These are phyloP conservation scores for Puccinia polysora DNA, from an alignment of 1,284 basidiomycete genomes.

Conservation along the genomic window DNA sequence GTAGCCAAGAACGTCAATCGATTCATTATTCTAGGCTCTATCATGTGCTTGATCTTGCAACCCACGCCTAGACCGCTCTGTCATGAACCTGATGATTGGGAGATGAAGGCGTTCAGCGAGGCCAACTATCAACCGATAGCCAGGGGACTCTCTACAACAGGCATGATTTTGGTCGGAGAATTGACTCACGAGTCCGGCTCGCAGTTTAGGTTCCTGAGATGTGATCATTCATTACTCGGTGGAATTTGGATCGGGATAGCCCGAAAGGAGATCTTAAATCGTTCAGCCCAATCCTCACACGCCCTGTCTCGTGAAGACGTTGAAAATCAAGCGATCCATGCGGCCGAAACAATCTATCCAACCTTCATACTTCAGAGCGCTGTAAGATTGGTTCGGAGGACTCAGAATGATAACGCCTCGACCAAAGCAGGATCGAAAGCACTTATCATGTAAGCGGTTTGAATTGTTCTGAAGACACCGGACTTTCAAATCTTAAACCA, in stretches of 20 bases:
- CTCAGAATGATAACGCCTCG: constrained; percentile 50
- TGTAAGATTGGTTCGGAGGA: constrained; percentile 62
- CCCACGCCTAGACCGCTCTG: constrained; percentile 29
- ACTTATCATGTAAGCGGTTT: constrained; percentile 64
- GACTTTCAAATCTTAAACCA: neutral
- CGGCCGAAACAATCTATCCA: constrained; percentile 64
- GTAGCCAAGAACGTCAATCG: neutral
- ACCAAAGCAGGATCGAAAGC: constrained; percentile 58
- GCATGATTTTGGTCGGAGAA: constrained; percentile 72
- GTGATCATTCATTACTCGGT: constrained; percentile 79
- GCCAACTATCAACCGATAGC: constrained; percentile 58
- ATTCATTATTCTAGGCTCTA: neutral
- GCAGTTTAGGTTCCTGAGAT: constrained; percentile 72
- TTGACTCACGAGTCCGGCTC: constrained; percentile 55
- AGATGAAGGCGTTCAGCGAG: neutral
- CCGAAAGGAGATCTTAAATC: constrained; percentile 48
- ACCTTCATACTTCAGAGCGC: constrained; percentile 82
- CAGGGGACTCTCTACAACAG: constrained; percentile 67
- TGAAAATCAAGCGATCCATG: constrained; percentile 56
- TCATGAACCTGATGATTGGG: constrained; percentile 3
- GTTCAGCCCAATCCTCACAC: neutral
- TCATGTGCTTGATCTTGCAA: neutral
- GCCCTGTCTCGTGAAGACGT: neutral
- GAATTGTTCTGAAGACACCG: neutral
- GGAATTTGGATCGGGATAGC: constrained; percentile 69